Evolutionary conservation across 1,284 basidiomycete genomes (phyloP).

Genomic region (Cutaneotrichosporon sp.): DNA sequence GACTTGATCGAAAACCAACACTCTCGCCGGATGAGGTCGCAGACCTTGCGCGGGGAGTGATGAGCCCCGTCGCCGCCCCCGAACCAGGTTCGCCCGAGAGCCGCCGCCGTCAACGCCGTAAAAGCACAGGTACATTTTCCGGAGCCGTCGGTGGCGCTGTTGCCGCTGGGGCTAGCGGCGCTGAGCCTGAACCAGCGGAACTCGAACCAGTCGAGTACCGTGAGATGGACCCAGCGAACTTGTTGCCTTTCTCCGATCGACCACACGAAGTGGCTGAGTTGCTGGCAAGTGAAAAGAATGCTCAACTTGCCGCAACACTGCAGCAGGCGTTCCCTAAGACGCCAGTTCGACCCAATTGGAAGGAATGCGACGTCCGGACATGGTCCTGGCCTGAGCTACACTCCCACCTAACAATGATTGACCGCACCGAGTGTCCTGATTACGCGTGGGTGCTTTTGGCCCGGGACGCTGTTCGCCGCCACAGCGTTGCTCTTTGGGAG

Average conservation of each 20-base stretch:
- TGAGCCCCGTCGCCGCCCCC: constrained; percentile 33
- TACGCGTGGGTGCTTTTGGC: constrained; percentile 42
- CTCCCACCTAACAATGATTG: constrained; percentile 31
- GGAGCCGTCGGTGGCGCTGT: background rate
- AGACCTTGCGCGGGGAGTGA: constrained; percentile 34
- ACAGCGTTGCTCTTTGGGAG: constrained; percentile 43
- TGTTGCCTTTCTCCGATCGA: constrained; percentile 44
- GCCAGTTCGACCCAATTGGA: constrained; percentile 29
- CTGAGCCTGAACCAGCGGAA: constrained; percentile 26
- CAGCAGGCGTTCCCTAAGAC: constrained; percentile 39
- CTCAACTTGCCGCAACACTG: constrained; percentile 34
- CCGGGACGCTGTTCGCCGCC: constrained; percentile 35
- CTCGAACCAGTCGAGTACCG: constrained; percentile 48
- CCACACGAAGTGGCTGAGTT: constrained; percentile 39
- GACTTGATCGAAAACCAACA: background rate
- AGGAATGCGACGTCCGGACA: constrained; percentile 30
- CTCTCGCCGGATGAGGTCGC: constrained; percentile 43
- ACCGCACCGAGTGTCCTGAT: constrained; percentile 37
- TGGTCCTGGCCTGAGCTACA: constrained; percentile 46
- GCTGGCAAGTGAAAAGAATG: constrained; percentile 31
- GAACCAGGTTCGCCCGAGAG: constrained; percentile 14
- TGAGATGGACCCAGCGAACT: constrained; percentile 40
- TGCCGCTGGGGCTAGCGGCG: background rate
- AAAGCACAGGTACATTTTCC: constrained; percentile 16
- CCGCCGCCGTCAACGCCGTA: constrained; percentile 28